phyloP scores from a whole-genome alignment of 331 rosid species.

The Malus hybrid region DNA sequence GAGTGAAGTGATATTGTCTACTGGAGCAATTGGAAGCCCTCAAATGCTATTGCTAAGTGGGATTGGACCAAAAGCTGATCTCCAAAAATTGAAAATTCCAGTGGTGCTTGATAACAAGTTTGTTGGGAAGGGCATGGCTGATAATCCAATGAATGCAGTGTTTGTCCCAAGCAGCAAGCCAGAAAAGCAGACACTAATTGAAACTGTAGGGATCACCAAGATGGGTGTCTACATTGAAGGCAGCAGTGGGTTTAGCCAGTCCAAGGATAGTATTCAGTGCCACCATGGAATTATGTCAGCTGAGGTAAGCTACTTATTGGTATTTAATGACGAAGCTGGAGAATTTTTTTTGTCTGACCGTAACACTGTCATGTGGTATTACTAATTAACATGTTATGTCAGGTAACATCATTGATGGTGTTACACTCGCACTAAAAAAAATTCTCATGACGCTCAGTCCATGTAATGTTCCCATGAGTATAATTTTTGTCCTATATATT shows the following conservation, averaged over 20 bases:
- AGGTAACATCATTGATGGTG: background rate
- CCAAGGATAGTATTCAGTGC: constrained; percentile 73
- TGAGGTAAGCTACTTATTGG: constrained; percentile 67
- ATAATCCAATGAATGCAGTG: constrained; percentile 85
- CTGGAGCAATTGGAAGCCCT: constrained; percentile 90
- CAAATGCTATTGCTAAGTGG: constrained; percentile 91
- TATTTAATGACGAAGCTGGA: background rate
- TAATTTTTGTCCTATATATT: background rate
- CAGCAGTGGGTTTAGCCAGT: constrained; percentile 92
- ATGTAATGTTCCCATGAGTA: background rate
- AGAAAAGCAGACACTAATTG: constrained; percentile 59
- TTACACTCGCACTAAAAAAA: background rate
- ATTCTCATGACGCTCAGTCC: background rate
- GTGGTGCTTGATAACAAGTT: constrained; percentile 50
- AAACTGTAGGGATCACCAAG: constrained; percentile 84
- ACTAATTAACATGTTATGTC: background rate
- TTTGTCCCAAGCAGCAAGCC: constrained; percentile 61
- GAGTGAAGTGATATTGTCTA: constrained; percentile 73
- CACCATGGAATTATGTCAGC: constrained; percentile 94
- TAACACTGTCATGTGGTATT: background rate
- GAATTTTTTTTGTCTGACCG: background rate
- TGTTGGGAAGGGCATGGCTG: constrained; percentile 93
- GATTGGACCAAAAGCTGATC: constrained; percentile 76
- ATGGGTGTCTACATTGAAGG: constrained; percentile 88
- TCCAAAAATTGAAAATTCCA: constrained; percentile 55